Percentiles rank a stretch among this genome's conserved stretches.
phyloP scores from a whole-genome alignment of 2,329 filamentous ascomycete species.

The Xylariaceae sp. region DNA sequence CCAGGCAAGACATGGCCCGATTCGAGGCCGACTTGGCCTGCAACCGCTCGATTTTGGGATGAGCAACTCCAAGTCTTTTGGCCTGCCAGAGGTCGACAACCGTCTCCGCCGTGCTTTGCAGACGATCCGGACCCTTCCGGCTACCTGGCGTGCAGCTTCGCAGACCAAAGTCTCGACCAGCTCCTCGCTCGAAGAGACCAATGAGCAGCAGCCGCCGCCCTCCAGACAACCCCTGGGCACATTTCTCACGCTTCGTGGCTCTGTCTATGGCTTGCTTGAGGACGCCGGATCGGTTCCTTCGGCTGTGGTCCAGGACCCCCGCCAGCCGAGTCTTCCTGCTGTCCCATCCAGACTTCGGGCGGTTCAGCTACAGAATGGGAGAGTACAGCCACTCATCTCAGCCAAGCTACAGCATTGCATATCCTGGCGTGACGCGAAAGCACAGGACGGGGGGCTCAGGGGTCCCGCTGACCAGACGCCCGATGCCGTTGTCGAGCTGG shows the following conservation, averaged over 20 bases:
- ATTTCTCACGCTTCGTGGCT: slow-evolving; percentile 33
- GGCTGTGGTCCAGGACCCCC: slow-evolving; percentile 28
- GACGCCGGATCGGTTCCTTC: slow-evolving; percentile 24
- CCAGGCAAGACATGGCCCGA: neutral
- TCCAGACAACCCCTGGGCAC: no score
- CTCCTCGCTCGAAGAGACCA: no score
- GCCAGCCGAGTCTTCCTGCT: slow-evolving; percentile 31
- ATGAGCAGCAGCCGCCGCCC: no score
- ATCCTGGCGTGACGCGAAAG: no score
- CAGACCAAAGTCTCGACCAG: no score
- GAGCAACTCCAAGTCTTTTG: slow-evolving; percentile 4
- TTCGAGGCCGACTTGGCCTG: neutral
- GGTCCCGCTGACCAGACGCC: neutral
- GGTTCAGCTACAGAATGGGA: slow-evolving; percentile 30
- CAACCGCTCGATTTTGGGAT: slow-evolving; percentile 9
- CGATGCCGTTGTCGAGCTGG: slow-evolving; percentile 26
- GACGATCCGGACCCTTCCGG: no score
- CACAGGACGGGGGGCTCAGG: no score
- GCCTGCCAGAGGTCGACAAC: slow-evolving; percentile 3
- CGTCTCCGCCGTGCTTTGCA: slow-evolving; percentile 1
- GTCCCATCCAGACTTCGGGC: slow-evolving; percentile 28
- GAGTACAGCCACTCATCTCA: slow-evolving; percentile 30
- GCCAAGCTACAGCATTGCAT: slow-evolving; percentile 30
- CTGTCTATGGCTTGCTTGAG: slow-evolving; percentile 32
- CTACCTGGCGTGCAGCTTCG: no score